Evolutionary conservation across 2,329 filamentous ascomycete genomes (phyloP), one percentile per base, ranked within the genome.

Genomic region (Penicillium aurantiogriseum): DNA sequence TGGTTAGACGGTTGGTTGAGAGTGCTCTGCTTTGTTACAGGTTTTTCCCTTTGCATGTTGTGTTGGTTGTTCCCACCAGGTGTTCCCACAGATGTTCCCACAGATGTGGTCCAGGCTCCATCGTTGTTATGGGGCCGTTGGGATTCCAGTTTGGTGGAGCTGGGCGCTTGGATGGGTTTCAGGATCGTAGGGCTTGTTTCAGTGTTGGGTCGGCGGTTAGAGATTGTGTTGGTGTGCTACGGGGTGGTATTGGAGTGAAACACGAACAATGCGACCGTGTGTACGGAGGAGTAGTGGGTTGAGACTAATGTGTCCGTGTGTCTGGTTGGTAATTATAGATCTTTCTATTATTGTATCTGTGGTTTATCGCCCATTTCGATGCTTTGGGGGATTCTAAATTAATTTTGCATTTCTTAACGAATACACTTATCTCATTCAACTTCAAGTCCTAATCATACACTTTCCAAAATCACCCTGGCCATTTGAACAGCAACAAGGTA

Each of bases 151-250:
- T 33, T 7, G n/a, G 36, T 15, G 51, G 25, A 29, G 36, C 4
- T 35, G 9, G 11, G 33, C 21, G 33, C 25, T 19, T 29, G 44
- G 21, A 42, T 31, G 31, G 17, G 61, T 63, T 57, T 62, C 57
- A 57, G 29, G n/a, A 29, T 48, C 19, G 25, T 6, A 51, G 40
- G 42, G 38, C 25, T 29, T 40, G 57, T 58, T 62, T 63, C 61
- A 57, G 33, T 35, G 40, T 56, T 31, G 21, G 11, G 33, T 36
- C 29, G 44, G 54, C 48, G 57, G 27, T 53, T 56, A 58, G 53
- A 36, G 36, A 42, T 52, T 3, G 31, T 53, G 13, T 40, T n/a
- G 36, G 45, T 49, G 33, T 15, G 2, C 4, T 38, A 9, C 9
- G 5, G 4, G 9, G 45, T 9, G 29, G 19, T 3, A 6, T 13